Base-by-base conservation (phyloP, 441 rosid genomes). In the Oxalis stricta region DNA sequence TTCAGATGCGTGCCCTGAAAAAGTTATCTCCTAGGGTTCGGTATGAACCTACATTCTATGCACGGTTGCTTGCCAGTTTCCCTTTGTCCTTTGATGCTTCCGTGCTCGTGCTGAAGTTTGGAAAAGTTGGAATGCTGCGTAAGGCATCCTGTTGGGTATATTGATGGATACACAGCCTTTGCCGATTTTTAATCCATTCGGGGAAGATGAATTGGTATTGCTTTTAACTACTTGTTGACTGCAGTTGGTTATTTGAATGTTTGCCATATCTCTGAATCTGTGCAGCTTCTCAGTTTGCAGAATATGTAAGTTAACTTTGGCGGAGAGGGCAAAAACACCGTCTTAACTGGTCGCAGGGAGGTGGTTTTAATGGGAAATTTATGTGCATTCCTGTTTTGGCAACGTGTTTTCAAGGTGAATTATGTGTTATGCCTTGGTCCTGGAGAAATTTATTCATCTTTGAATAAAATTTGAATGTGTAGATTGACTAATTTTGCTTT, bases 361-460 rank as follows among this genome's bases (percentile, higher is more conserved):
- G 54, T 43, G 58, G 18, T 55, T 33, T 60, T 82, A 22, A 55
- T 89, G 61, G 97, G 71, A 41, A 88, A 89, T 59, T 66, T 84
- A 22, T 61, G 77, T 53, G 92, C 95, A 23, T 84, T 68, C 63
- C 75, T 79, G 73, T 89, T 89, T 64, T 89, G 95, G 97, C 91
- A 82, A 46, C 77, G 64, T 43, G 71, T 68, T 53, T 79, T 84
- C 60, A 82, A 82, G 85, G 95, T 82, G 53, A 61, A 32, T 24
- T 12, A 11, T 34, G 35, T 44, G 10, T 45, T 38, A 33, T 65
- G 15, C 26, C 46, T 33, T 52, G 18, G 46, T 36, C 30, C 13
- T 22, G 41, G 36, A 35, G 33, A 54, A 18, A 38, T 26, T 17
- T 41, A 28, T n/a, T n/a, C 14, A 32, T 13, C n/a, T 54, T 33